Evolutionary conservation across 352 stramenopile species (phyloP).

Genomic region (Phytophthora idaei): DNA sequence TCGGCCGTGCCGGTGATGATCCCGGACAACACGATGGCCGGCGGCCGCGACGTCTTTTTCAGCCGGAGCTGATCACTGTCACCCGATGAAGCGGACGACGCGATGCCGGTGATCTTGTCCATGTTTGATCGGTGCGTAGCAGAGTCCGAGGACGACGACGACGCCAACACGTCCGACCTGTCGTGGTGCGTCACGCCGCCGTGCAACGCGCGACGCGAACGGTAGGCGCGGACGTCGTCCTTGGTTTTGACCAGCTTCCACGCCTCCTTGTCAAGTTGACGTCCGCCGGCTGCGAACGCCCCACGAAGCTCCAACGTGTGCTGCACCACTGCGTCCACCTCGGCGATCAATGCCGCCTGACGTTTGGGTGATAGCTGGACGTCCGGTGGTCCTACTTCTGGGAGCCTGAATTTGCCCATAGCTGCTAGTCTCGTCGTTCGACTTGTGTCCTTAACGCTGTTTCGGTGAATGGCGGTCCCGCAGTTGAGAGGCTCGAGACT

Average conservation of each 20-base stretch:
- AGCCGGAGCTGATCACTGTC: slow-evolving; percentile 20
- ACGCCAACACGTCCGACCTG: slow-evolving; percentile 28
- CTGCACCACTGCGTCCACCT: slow-evolving; percentile 39
- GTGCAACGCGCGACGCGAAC: slow-evolving; percentile 42
- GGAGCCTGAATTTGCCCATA: slow-evolving; percentile 41
- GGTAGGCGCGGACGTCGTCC: slow-evolving; percentile 44
- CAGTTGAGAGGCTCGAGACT: background rate
- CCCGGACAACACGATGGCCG: slow-evolving; percentile 42
- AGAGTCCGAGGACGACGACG: slow-evolving; percentile 34
- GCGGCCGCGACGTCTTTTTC: slow-evolving; percentile 34
- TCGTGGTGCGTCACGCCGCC: slow-evolving; percentile 22
- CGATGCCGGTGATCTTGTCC: slow-evolving; percentile 22
- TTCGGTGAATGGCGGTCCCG: slow-evolving; percentile 22
- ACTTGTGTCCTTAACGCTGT: slow-evolving; percentile 10
- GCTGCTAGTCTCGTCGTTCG: slow-evolving; percentile 1
- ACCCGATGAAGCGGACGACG: slow-evolving; percentile 23
- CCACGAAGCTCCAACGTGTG: slow-evolving; percentile 41
- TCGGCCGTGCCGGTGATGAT: slow-evolving; percentile 46
- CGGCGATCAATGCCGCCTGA: slow-evolving; percentile 26
- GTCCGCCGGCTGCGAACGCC: slow-evolving; percentile 35
- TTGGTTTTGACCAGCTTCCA: slow-evolving; percentile 52
- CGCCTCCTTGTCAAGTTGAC: slow-evolving; percentile 36
- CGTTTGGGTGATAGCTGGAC: slow-evolving; percentile 36
- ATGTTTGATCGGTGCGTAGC: slow-evolving; percentile 18
- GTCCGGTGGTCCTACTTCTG: slow-evolving; percentile 28